Percentiles rank a stretch among this genome's conserved stretches.
Evolutionary conservation across 2,329 filamentous ascomycete species (phyloP).

Genomic region (Aspergillus pseudoglaucus): DNA sequence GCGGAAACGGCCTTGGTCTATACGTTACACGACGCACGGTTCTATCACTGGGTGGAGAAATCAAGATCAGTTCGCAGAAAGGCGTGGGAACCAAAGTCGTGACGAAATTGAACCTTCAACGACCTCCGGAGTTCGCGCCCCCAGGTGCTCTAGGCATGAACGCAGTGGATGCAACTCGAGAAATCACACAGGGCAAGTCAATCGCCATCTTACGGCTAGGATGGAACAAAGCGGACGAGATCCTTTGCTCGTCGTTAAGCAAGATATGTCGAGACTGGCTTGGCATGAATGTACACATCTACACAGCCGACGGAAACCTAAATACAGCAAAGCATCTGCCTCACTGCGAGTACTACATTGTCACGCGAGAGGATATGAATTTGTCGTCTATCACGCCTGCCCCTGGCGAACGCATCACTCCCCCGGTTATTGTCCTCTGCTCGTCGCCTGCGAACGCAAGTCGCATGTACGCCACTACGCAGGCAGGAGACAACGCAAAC

Average conservation of each 20-base stretch:
- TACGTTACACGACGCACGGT: slow-evolving; percentile 47
- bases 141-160: neutral
- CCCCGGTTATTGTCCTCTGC: slow-evolving; percentile 26
- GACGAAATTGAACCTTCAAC: slow-evolving; percentile 4
- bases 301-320: slow-evolving; percentile 1
- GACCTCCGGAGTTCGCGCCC: neutral
- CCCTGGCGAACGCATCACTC: neutral
- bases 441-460: slow-evolving; percentile 17
- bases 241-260: slow-evolving; percentile 12
- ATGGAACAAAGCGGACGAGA: slow-evolving; percentile 8
- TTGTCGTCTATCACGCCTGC: slow-evolving; percentile 1
- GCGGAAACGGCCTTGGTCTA: slow-evolving; percentile 56
- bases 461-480: slow-evolving; percentile 8
- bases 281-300: slow-evolving; percentile 6
- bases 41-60: slow-evolving; percentile 17
- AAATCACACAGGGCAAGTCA: slow-evolving; percentile 7
- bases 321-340: neutral
- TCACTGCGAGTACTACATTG: slow-evolving; percentile 17
- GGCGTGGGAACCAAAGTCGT: slow-evolving; percentile 19
- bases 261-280: slow-evolving; percentile 18
- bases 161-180: neutral
- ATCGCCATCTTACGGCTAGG: slow-evolving; percentile 18
- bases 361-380: slow-evolving; percentile 12
- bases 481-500: slow-evolving; percentile 1
- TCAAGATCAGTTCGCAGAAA: slow-evolving; percentile 21